A percentile compares a stretch with the other conserved stretches of the same genome.
Evolutionary conservation across 2,329 filamentous ascomycete species (phyloP).

Genomic region (Fusarium tanahbumbuense): DNA sequence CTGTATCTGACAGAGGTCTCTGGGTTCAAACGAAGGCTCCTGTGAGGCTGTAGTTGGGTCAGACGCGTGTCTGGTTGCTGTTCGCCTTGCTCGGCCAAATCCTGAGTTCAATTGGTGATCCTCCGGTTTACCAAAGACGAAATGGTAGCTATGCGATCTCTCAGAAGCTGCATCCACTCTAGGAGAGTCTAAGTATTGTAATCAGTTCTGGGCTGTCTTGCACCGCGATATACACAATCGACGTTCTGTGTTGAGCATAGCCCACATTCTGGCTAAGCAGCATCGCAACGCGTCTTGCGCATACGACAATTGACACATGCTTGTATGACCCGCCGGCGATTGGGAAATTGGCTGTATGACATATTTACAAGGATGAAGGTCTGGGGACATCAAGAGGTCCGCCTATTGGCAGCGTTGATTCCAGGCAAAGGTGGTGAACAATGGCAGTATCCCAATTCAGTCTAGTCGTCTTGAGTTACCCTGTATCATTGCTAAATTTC

Average conservation of each 20-base stretch:
- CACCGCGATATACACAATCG: conserved; percentile 48
- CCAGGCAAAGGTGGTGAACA: neutral
- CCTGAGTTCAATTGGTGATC: too few species aligned
- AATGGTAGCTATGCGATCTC: too few species aligned
- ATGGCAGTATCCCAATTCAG: neutral
- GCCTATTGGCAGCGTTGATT: neutral
- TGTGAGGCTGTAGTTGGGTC: neutral
- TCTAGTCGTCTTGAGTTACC: neutral
- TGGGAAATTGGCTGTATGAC: conserved; percentile 21
- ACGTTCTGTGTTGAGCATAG: conserved; percentile 46
- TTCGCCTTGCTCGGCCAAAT: too few species aligned
- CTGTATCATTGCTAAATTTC: too few species aligned
- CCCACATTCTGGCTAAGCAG: conserved; percentile 46
- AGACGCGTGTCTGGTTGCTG: too few species aligned
- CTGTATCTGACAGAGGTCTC: conserved; percentile 30
- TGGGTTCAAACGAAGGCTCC: conserved; percentile 3
- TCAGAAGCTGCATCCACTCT: conserved; percentile 47
- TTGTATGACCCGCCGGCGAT: conserved; percentile 32
- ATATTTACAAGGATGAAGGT: neutral
- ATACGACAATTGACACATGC: conserved; percentile 48
- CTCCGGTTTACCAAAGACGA: too few species aligned
- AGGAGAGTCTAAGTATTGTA: conserved; percentile 46
- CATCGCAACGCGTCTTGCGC: conserved; percentile 50
- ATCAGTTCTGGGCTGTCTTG: conserved; percentile 46
- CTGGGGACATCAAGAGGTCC: too few species aligned